Conservation (phyloP, 495 filamentous ascomycete genomes). For the Aspergillus kassunensis region DNA sequence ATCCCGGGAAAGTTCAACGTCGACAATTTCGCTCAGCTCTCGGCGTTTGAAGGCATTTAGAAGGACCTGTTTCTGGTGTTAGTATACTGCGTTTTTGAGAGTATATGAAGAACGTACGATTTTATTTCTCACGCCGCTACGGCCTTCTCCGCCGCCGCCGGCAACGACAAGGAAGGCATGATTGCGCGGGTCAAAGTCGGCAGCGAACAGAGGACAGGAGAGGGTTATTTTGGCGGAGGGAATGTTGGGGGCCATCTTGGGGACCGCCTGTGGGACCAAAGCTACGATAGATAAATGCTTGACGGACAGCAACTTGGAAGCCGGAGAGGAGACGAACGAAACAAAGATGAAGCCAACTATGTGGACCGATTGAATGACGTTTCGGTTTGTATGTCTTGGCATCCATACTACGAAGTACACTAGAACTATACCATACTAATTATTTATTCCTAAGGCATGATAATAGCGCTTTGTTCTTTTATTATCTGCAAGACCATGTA, state of each 20-base stretch:
- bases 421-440: neutral
- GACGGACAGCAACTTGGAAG: neutral
- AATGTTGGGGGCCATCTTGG: conserved; percentile 49
- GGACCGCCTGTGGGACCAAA: neutral
- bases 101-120: conserved; percentile 53
- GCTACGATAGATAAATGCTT: neutral
- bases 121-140: conserved; percentile 85
- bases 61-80: conserved; percentile 48
- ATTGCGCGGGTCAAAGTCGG: conserved; percentile 83
- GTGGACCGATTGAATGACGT: conserved; percentile 8
- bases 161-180: conserved; percentile 74
- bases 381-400: conserved; percentile 37
- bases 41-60: conserved; percentile 62
- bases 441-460: neutral
- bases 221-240: conserved; percentile 65
- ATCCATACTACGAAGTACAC: conserved; percentile 2
- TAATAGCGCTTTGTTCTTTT: too few species aligned
- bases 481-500: neutral
- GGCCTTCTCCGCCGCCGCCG: conserved; percentile 82
- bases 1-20: conserved; percentile 76
- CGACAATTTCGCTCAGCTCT: conserved; percentile 60
- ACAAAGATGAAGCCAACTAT: conserved; percentile 9
- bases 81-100: neutral
- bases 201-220: conserved; percentile 83
- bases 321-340: neutral